These are phyloP conservation scores for Bocquillonia castaneifolia DNA, from an alignment of 441 rosid genomes.

Conservation along the genomic window DNA sequence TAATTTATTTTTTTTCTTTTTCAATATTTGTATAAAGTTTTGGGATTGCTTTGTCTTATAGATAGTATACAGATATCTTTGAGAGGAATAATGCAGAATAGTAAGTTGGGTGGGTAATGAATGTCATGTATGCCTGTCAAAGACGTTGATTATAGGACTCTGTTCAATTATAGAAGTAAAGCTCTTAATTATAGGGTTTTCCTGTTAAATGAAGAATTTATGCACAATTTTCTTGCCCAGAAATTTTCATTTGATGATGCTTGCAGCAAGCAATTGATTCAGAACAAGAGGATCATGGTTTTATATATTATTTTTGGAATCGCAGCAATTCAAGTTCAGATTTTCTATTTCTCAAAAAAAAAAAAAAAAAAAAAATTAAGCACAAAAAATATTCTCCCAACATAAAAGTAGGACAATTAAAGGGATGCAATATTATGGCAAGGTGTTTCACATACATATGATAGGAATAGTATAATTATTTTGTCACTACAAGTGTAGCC, in stretches of 20 bases:
- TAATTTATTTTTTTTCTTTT: conserved; percentile 29
- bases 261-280: background rate
- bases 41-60: conserved; percentile 34
- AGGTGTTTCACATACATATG: background rate
- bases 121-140: conserved; percentile 15
- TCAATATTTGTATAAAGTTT: conserved; percentile 42
- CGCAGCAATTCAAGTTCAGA: background rate
- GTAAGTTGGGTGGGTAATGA: background rate
- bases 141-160: conserved; percentile 11
- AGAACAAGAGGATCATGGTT: background rate
- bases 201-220: conserved; percentile 7
- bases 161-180: conserved; percentile 8
- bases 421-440: background rate
- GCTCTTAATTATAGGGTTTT: conserved; percentile 5
- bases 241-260: background rate
- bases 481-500: no score
- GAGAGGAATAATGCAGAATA: conserved; percentile 20
- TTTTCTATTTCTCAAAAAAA: background rate
- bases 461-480: conserved; percentile 4
- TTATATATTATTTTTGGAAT: background rate
- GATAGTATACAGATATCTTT: conserved; percentile 30
- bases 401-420: background rate
- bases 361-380: no score
- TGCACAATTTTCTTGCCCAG: background rate
- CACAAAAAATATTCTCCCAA: background rate